These are phyloP conservation scores for Trypanosoma vivax DNA, from an alignment of 208 protist genomes.

Conservation along the genomic window DNA sequence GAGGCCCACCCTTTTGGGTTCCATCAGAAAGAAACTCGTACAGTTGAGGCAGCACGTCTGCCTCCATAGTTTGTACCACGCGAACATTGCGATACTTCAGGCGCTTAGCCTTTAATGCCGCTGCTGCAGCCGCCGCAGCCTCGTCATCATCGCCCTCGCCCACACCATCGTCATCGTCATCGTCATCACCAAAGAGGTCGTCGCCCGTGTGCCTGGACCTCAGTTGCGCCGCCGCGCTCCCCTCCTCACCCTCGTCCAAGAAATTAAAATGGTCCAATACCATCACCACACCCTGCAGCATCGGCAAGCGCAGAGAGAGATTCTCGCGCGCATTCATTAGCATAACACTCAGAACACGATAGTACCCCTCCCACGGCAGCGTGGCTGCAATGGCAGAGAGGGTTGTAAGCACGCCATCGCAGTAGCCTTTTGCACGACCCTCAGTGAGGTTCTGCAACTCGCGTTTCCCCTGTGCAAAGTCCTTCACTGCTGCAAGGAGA, in stretches of 20 bases:
- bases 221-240: conserved; percentile 3
- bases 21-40: conserved; percentile 63
- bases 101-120: conserved; percentile 33
- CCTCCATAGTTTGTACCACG: conserved; percentile 69
- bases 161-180: conserved; percentile 14
- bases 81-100: conserved; percentile 42
- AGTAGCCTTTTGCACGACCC: conserved; percentile 76
- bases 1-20: conserved; percentile 14
- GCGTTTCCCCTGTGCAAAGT: conserved; percentile 84
- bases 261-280: conserved; percentile 85
- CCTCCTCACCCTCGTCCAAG: conserved; percentile 33
- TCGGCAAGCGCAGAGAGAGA: conserved; percentile 54
- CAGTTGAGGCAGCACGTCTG: conserved; percentile 81
- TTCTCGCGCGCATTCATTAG: conserved; percentile 68
- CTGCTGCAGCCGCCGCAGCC: conserved; percentile 10
- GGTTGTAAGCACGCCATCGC: conserved; percentile 69
- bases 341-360: conserved; percentile 77
- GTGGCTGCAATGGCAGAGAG: conserved; percentile 51
- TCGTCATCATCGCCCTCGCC: conserved; percentile 51
- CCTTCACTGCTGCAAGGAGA: conserved; percentile 71
- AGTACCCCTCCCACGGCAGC: conserved; percentile 86
- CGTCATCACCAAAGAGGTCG: conserved; percentile 7
- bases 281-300: conserved; percentile 84
- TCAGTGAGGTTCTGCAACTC: conserved; percentile 76
- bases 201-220: not conserved